Evolutionary conservation across 495 filamentous ascomycete genomes (phyloP).

Genomic region (Neurospora sp.): DNA sequence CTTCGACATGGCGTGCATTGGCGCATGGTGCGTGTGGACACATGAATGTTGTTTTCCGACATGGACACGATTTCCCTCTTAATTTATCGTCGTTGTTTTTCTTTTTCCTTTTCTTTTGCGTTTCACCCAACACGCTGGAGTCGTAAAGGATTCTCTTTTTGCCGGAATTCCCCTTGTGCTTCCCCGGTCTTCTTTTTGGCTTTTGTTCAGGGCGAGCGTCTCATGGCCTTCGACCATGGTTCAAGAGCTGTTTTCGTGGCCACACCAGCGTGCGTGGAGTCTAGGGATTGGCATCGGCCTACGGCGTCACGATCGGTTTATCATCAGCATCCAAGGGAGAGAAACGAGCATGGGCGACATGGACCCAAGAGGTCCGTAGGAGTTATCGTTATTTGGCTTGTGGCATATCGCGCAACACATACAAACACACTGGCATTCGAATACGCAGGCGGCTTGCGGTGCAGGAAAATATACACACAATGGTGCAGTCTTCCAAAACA

Average conservation of each 20-base stretch:
- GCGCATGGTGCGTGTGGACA: conserved; percentile 10
- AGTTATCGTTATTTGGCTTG: not conserved
- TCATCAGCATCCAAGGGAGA: not conserved
- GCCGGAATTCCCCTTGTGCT: conserved; percentile 8
- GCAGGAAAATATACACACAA: not conserved
- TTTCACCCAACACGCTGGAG: conserved; percentile 5
- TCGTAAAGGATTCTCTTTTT: conserved; percentile 11
- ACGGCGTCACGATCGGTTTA: conserved; percentile 3
- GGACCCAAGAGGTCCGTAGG: not conserved
- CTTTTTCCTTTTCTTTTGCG: conserved; percentile 6
- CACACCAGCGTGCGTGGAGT: not conserved
- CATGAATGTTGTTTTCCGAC: conserved; percentile 7
- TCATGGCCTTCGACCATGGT: conserved; percentile 15
- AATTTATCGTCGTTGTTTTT: conserved; percentile 6
- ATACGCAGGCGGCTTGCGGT: not conserved
- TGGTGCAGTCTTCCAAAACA: not conserved
- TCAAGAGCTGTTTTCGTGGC: conserved; percentile 1
- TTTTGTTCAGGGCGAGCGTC: conserved; percentile 9
- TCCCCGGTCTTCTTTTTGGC: conserved; percentile 8
- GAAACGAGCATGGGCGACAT: not conserved
- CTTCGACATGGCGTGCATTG: conserved; percentile 8
- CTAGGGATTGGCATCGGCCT: not conserved
- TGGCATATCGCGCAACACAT: not conserved
- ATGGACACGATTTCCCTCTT: conserved; percentile 12
- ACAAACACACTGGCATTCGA: not conserved